These are phyloP conservation scores for Elongisporangium anandrum DNA, from an alignment of 352 stramenopile species.

Conservation along the genomic window DNA sequence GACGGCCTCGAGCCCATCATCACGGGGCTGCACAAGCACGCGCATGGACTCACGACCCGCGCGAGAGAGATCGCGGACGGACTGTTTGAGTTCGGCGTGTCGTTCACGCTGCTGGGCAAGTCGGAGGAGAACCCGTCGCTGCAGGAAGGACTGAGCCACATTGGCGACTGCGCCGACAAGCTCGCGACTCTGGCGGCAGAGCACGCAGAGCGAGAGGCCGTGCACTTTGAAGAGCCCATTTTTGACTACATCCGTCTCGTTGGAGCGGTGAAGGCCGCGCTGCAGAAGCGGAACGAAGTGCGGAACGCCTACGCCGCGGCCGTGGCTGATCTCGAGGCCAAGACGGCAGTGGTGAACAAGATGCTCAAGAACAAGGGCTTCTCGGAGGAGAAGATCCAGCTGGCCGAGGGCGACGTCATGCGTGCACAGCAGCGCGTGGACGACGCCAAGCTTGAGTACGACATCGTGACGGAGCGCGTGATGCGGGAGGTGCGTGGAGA, in stretches of 20 bases:
- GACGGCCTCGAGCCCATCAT: slow-evolving; percentile 95
- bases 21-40: slow-evolving; percentile 93
- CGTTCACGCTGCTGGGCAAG: slow-evolving; percentile 94
- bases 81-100: slow-evolving; percentile 95
- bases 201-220: slow-evolving; percentile 90
- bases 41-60: slow-evolving; percentile 91
- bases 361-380: slow-evolving; percentile 54
- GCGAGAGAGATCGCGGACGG: slow-evolving; percentile 94
- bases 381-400: slow-evolving; percentile 87
- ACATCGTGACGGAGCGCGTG: slow-evolving; percentile 92
- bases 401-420: slow-evolving; percentile 74
- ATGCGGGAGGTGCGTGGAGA: slow-evolving; percentile 70
- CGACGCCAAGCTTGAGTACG: slow-evolving; percentile 90
- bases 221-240: slow-evolving; percentile 94
- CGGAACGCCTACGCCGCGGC: slow-evolving; percentile 82
- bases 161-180: slow-evolving; percentile 91
- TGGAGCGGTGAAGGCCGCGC: slow-evolving; percentile 91
- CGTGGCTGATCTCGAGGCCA: slow-evolving; percentile 86
- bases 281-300: slow-evolving; percentile 93
- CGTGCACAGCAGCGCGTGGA: slow-evolving; percentile 84
- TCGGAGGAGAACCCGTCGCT: slow-evolving; percentile 90
- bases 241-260: slow-evolving; percentile 96
- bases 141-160: slow-evolving; percentile 88
- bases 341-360: slow-evolving; percentile 58
- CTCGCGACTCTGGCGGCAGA: slow-evolving; percentile 90